Percentiles rank a stretch among this genome's conserved stretches.
phyloP scores from a whole-genome alignment of 2,329 filamentous ascomycete species.

The Volutella citrinella region DNA sequence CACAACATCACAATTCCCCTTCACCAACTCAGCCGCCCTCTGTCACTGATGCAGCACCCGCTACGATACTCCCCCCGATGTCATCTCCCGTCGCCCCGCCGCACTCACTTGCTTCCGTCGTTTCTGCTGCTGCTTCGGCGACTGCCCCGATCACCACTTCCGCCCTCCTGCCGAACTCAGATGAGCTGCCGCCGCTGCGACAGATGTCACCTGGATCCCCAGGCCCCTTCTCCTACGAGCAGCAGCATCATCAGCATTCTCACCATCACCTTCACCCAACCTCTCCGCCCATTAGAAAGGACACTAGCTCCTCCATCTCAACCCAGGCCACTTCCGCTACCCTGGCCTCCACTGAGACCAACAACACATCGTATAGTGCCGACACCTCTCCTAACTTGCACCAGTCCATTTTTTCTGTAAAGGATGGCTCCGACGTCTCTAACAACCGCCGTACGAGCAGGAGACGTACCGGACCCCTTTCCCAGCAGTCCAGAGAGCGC shows the following conservation, averaged over 20 bases:
- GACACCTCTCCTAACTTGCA: slow-evolving; percentile 49
- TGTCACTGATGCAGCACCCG: slow-evolving; percentile 21
- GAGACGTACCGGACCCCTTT: slow-evolving; percentile 57
- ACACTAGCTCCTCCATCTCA: slow-evolving; percentile 52
- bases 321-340: slow-evolving; percentile 46
- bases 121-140: slow-evolving; percentile 18
- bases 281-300: slow-evolving; percentile 39
- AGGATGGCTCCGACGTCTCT: slow-evolving; percentile 53
- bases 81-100: slow-evolving; percentile 25
- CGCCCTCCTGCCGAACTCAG: slow-evolving; percentile 20
- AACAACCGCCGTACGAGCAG: slow-evolving; percentile 53
- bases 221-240: slow-evolving; percentile 25
- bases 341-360: slow-evolving; percentile 44
- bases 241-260: slow-evolving; percentile 19
- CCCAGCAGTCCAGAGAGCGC: slow-evolving; percentile 55
- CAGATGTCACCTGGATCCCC: slow-evolving; percentile 25
- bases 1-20: slow-evolving; percentile 21
- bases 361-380: slow-evolving; percentile 49
- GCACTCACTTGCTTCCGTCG: slow-evolving; percentile 22
- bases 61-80: slow-evolving; percentile 22
- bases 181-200: slow-evolving; percentile 25
- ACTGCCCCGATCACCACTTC: slow-evolving; percentile 14
- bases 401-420: slow-evolving; percentile 54
- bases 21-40: slow-evolving; percentile 25
- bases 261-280: slow-evolving; percentile 27